Evolutionary conservation across 169 alveolate species (phyloP).

Genomic region (Eimeria maxima): DNA sequence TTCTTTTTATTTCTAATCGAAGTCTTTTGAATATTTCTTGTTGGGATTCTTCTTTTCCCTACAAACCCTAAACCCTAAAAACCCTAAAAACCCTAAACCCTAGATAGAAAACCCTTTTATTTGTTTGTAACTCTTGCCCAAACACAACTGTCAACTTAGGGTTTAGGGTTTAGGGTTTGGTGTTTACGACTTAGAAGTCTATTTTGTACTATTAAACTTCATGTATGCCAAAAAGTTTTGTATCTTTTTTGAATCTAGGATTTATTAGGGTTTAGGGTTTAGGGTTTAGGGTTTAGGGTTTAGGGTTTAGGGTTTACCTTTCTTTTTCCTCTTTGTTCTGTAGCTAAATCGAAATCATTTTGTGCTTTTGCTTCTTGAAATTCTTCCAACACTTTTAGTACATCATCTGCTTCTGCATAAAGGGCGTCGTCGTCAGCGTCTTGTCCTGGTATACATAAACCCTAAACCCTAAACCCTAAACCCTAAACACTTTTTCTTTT

Average conservation of each 20-base stretch:
- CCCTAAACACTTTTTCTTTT: conserved; percentile 5
- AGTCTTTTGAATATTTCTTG: background rate
- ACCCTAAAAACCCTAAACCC: conserved; percentile 48
- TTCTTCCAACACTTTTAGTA: conserved; percentile 61
- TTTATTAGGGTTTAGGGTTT: conserved; percentile 11
- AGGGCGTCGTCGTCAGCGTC: conserved; percentile 84
- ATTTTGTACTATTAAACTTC: no score
- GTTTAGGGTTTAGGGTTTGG: no score
- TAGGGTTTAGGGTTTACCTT: conserved; percentile 41
- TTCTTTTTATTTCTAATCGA: background rate
- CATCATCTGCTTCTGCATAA: conserved; percentile 83
- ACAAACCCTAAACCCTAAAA: conserved; percentile 3
- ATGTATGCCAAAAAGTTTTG: no score
- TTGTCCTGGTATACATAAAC: conserved; percentile 73
- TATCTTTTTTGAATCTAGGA: background rate
- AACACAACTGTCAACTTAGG: no score
- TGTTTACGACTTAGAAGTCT: no score
- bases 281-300: conserved; percentile 21
- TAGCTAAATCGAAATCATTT: background rate
- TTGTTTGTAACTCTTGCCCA: no score
- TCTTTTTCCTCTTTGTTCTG: background rate
- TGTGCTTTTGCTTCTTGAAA: conserved; percentile 79
- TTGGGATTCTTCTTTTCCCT: conserved; percentile 27
- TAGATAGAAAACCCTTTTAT: no score
- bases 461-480: conserved; percentile 46